Evolutionary conservation across 768 basidiomycete species (phyloP).

Genomic region (Leccinellum rugosiceps): DNA sequence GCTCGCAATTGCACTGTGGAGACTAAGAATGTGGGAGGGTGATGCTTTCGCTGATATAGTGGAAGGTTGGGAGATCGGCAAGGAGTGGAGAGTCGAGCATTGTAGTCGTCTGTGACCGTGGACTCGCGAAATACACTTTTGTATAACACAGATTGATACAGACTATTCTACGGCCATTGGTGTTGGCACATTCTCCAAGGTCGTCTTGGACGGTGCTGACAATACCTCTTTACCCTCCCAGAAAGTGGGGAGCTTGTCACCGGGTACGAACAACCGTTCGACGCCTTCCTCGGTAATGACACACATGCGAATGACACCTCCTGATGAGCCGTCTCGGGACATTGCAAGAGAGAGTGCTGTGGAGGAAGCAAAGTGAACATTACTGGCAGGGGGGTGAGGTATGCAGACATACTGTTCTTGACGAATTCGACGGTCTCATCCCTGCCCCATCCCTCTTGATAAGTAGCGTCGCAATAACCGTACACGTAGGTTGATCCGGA

Average conservation of each 20-base stretch:
- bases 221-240: slow-evolving; percentile 85
- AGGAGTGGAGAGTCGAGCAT: slow-evolving; percentile 23
- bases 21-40: slow-evolving; percentile 74
- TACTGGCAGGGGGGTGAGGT: not conserved
- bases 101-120: slow-evolving; percentile 3
- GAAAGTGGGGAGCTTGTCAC: slow-evolving; percentile 83
- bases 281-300: slow-evolving; percentile 93
- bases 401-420: slow-evolving; percentile 74
- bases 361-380: slow-evolving; percentile 7
- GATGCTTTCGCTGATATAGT: slow-evolving; percentile 20
- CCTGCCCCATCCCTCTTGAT: slow-evolving; percentile 84
- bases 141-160: slow-evolving; percentile 8
- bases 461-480: slow-evolving; percentile 99
- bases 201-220: slow-evolving; percentile 29
- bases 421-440: slow-evolving; percentile 94
- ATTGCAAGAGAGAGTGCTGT: slow-evolving; percentile 91
- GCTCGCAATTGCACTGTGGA: slow-evolving; percentile 73
- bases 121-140: not conserved
- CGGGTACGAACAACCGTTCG: slow-evolving; percentile 90
- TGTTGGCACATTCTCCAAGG: slow-evolving; percentile 23
- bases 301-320: slow-evolving; percentile 96
- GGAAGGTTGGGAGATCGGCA: slow-evolving; percentile 38
- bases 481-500: slow-evolving; percentile 98
- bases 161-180: slow-evolving; percentile 47
- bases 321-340: slow-evolving; percentile 97